These are phyloP conservation scores for Mollisiaceae sp. DNA, from an alignment of 2,329 filamentous ascomycete genomes.

Conservation along the genomic window DNA sequence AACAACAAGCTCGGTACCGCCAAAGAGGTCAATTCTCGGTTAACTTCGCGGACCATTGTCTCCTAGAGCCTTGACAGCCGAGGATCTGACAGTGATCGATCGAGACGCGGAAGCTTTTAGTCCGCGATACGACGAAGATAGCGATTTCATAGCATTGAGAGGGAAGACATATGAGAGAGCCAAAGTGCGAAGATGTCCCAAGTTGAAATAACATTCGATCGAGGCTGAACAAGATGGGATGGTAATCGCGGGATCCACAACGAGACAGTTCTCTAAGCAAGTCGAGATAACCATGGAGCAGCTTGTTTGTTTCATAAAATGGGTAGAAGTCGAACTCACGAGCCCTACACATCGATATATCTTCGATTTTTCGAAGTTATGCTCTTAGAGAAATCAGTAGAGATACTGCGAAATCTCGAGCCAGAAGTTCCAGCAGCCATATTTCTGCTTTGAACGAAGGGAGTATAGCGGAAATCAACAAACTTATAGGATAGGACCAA, in stretches of 20 bases:
- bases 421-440: not conserved
- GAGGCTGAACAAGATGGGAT: not conserved
- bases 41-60: not conserved
- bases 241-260: not conserved
- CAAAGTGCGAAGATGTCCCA: not conserved
- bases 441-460: not conserved
- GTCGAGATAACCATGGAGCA: constrained; percentile 4
- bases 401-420: not conserved
- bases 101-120: not conserved
- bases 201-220: not conserved
- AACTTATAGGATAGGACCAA: constrained; percentile 1
- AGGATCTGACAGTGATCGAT: not conserved
- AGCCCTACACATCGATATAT: not conserved
- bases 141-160: too few relatives aligned
- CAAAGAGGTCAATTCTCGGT: not conserved
- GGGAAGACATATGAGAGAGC: too few relatives aligned
- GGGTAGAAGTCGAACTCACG: not conserved
- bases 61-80: not conserved
- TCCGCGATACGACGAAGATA: too few relatives aligned
- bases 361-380: not conserved
- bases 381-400: not conserved
- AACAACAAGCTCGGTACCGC: not conserved
- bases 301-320: not conserved
- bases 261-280: not conserved
- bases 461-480: not conserved